Evolutionary conservation across 371 early-diverging fungal species (phyloP).

Genomic region (Rhizopus arrhizus): DNA sequence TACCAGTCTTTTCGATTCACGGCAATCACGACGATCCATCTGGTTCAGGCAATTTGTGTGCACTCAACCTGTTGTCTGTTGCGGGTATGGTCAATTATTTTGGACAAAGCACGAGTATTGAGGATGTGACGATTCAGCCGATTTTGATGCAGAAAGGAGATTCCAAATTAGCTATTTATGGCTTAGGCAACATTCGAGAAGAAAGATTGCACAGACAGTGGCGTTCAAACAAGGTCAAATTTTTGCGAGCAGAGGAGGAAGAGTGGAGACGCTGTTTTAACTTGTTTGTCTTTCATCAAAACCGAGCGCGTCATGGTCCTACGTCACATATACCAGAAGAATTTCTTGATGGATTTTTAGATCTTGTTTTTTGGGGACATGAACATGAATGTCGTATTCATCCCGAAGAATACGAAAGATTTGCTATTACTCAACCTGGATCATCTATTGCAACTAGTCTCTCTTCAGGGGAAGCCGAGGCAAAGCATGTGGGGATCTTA

Average conservation of each 20-base stretch:
- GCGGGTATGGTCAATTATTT: conserved; percentile 96
- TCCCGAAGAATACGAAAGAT: conserved; percentile 68
- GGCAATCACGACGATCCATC: conserved; percentile 99
- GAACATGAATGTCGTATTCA: conserved; percentile 96
- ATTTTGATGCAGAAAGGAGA: conserved; percentile 84
- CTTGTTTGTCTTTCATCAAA: conserved; percentile 90
- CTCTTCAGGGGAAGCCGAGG: conserved; percentile 84
- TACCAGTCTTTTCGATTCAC: conserved; percentile 97
- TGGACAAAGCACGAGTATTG: conserved; percentile 78
- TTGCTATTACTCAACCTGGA: conserved; percentile 93
- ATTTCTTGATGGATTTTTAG: conserved; percentile 81
- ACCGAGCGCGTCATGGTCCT: conserved; percentile 80
- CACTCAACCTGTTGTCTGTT: conserved; percentile 84
- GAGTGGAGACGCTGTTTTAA: conserved; percentile 62
- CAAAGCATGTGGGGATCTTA: conserved; percentile 86
- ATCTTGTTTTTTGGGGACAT: conserved; percentile 98
- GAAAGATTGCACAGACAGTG: conserved; percentile 91
- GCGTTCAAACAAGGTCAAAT: conserved; percentile 71
- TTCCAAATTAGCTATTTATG: conserved; percentile 87
- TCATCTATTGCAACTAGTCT: conserved; percentile 97
- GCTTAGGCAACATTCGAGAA: conserved; percentile 95
- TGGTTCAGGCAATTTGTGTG: conserved; percentile 81
- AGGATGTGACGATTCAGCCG: conserved; percentile 79
- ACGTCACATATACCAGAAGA: conserved; percentile 91
- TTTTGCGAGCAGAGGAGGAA: conserved; percentile 60